A percentile compares a stretch with the other conserved stretches of the same genome.
phyloP scores from a whole-genome alignment of 2,329 filamentous ascomycete genomes.

The Diaporthe australafricana region DNA sequence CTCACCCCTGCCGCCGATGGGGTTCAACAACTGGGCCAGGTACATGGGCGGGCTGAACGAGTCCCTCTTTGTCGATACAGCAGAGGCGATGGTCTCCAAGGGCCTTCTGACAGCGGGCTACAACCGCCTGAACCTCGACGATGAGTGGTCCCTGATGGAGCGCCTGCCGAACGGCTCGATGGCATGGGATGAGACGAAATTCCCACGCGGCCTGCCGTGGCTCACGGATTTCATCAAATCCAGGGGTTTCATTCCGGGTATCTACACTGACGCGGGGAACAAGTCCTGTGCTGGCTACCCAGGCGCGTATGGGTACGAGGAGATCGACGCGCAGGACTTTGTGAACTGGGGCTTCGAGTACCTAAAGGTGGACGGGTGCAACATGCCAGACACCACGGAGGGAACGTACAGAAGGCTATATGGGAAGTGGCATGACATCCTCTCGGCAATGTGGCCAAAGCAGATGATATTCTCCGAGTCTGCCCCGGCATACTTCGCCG shows the following conservation, averaged over 20 bases:
- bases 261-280: slow-evolving; percentile 58
- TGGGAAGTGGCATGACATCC: slow-evolving; percentile 55
- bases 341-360: slow-evolving; percentile 52
- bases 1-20: slow-evolving; percentile 58
- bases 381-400: slow-evolving; percentile 45
- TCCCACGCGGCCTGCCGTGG: slow-evolving; percentile 56
- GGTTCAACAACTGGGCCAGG: slow-evolving; percentile 64
- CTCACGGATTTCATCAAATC: slow-evolving; percentile 51
- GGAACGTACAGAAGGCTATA: slow-evolving; percentile 48
- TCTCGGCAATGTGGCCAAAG: slow-evolving; percentile 46
- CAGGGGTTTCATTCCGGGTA: slow-evolving; percentile 56
- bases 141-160: slow-evolving; percentile 55
- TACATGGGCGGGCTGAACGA: slow-evolving; percentile 61
- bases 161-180: slow-evolving; percentile 52
- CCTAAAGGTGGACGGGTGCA: slow-evolving; percentile 55
- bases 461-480: slow-evolving; percentile 58
- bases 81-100: slow-evolving; percentile 55
- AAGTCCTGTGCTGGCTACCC: slow-evolving; percentile 57
- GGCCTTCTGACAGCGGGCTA: slow-evolving; percentile 52
- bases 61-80: slow-evolving; percentile 58
- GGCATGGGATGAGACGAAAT: slow-evolving; percentile 53
- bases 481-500: slow-evolving; percentile 57
- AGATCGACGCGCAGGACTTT: slow-evolving; percentile 54
- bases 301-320: slow-evolving; percentile 54
- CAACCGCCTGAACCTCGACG: slow-evolving; percentile 56